Percentiles rank a stretch among this genome's conserved stretches.
Evolutionary conservation across 495 filamentous ascomycete genomes (phyloP).

Genomic region (Penicillium pulvis): DNA sequence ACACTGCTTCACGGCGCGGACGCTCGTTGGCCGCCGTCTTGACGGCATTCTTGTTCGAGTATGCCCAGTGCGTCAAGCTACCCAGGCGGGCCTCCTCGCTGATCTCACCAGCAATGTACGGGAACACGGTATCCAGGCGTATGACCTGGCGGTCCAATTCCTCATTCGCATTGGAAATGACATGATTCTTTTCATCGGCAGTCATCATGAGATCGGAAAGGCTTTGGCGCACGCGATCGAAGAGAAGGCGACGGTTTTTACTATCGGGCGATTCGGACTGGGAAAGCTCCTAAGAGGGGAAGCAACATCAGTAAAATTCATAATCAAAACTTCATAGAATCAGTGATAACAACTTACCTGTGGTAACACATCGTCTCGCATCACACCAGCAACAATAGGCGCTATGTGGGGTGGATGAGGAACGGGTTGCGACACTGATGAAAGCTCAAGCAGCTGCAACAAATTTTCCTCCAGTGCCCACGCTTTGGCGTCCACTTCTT

Average conservation of each 20-base stretch:
- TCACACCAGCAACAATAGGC: conserved; percentile 41
- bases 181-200: conserved; percentile 95
- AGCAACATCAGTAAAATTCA: conserved; percentile 12
- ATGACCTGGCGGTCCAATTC: conserved; percentile 82
- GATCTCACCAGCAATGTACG: conserved; percentile 82
- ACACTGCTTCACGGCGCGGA: conserved; percentile 74
- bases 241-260: conserved; percentile 62
- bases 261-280: conserved; percentile 42
- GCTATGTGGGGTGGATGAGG: conserved; percentile 41
- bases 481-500: conserved; percentile 94
- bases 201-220: conserved; percentile 79
- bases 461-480: conserved; percentile 62
- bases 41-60: conserved; percentile 74
- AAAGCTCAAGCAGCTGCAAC: conserved; percentile 65
- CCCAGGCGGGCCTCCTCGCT: conserved; percentile 93
- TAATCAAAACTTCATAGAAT: neutral
- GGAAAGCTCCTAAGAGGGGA: conserved; percentile 29
- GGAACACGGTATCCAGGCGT: conserved; percentile 81
- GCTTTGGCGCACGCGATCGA: conserved; percentile 60
- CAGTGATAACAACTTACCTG: conserved; percentile 24
- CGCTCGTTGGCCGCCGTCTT: conserved; percentile 68
- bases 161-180: conserved; percentile 85
- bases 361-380: conserved; percentile 43
- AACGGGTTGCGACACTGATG: conserved; percentile 58
- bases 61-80: conserved; percentile 93